phyloP scores from a whole-genome alignment of 306 rosid genomes.

The Sophora flavescens region DNA sequence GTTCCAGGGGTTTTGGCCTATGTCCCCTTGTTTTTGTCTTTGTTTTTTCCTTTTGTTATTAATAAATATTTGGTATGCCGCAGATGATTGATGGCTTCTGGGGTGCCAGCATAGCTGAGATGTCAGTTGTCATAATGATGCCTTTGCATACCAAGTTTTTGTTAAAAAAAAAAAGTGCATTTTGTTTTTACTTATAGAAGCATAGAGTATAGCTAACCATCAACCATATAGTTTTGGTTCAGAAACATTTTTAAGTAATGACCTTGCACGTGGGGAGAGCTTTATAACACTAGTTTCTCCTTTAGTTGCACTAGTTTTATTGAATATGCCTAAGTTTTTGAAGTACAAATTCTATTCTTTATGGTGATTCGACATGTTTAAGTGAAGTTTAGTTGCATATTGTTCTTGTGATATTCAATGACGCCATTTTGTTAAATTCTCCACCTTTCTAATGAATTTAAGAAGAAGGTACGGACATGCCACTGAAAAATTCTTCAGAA shows the following conservation, averaged over 20 bases:
- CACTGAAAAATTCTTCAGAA: background rate
- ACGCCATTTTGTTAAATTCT: background rate
- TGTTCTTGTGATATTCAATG: slow-evolving; percentile 23
- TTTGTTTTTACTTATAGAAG: background rate
- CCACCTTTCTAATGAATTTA: background rate
- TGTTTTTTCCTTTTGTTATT: too few species aligned
- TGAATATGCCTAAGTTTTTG: slow-evolving; percentile 22
- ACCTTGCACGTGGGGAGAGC: too few species aligned
- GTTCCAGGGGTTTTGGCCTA: too few species aligned
- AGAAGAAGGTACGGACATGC: background rate
- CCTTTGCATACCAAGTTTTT: too few species aligned
- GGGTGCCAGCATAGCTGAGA: too few species aligned
- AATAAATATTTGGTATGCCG: too few species aligned
- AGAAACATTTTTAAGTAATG: background rate
- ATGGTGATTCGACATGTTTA: background rate
- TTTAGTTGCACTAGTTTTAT: background rate
- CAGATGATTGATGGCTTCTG: too few species aligned
- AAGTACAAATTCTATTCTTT: background rate
- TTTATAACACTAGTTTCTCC: too few species aligned
- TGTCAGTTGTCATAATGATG: too few species aligned
- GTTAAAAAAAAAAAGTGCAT: too few species aligned
- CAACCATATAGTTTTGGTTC: background rate
- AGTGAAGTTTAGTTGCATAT: background rate
- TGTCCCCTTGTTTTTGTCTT: too few species aligned
- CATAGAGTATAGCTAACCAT: background rate